These are phyloP conservation scores for Chenopodium suecicum DNA, from an alignment of 148 eudicot genomes.

Conservation along the genomic window DNA sequence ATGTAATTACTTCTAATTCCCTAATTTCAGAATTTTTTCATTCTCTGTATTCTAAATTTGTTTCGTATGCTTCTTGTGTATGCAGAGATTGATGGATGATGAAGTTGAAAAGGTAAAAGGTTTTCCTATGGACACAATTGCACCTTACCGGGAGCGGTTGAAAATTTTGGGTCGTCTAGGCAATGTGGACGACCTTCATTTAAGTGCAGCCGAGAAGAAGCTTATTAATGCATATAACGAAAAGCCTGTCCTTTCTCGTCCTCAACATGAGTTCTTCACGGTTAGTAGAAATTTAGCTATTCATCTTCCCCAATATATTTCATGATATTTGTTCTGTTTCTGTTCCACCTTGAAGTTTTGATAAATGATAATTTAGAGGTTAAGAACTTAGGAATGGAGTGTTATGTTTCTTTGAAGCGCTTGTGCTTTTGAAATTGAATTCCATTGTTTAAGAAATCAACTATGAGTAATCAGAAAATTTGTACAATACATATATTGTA, in stretches of 20 bases:
- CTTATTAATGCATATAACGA: constrained; percentile 90
- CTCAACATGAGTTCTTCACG: constrained; percentile 86
- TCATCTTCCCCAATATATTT: not conserved
- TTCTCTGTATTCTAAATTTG: constrained; percentile 7
- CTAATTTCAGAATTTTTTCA: not conserved
- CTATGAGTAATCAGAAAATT: not conserved
- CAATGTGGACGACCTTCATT: constrained; percentile 79
- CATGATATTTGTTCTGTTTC: not conserved
- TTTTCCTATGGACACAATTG: constrained; percentile 63
- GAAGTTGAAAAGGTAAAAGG: constrained; percentile 89
- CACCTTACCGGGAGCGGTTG: constrained; percentile 85
- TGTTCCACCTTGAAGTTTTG: not conserved
- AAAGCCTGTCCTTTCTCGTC: constrained; percentile 97
- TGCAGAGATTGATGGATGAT: constrained; percentile 68
- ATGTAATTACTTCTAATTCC: not conserved
- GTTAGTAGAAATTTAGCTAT: constrained; percentile 38
- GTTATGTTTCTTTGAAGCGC: not conserved
- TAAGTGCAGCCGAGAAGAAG: constrained; percentile 81
- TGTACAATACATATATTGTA: too few species aligned
- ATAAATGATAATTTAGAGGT: not conserved
- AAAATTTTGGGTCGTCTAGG: constrained; percentile 90
- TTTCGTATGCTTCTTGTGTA: not conserved
- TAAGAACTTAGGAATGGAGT: not conserved
- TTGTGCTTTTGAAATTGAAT: not conserved
- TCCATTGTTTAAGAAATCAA: not conserved